Percentiles rank a stretch among this genome's conserved stretches.
Evolutionary conservation across 202 grass and related monocot genomes (phyloP).

Genomic region (Sporobolus alterniflorus): DNA sequence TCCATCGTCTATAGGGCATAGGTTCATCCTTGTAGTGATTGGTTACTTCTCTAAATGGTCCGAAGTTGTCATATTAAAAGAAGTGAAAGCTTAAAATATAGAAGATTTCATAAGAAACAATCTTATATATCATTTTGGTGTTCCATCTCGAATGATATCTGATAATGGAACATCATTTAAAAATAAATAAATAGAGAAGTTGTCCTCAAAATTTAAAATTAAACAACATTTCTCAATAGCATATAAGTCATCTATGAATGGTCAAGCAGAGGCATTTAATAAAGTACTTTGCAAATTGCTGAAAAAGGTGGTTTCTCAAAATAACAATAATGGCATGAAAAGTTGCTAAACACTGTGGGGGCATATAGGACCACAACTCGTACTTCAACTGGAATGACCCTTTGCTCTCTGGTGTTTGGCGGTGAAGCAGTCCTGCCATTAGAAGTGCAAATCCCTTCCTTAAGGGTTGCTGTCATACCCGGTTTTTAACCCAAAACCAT

Average conservation of each 20-base stretch:
- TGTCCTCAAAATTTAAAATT: neutral
- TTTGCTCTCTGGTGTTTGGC: neutral
- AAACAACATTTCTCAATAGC: neutral
- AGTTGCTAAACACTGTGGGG: neutral
- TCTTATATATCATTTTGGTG: neutral
- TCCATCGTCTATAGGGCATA: neutral
- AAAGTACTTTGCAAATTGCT: neutral
- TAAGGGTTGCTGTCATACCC: neutral
- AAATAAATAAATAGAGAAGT: neutral
- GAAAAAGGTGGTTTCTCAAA: neutral
- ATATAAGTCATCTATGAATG: neutral
- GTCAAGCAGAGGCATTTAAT: neutral
- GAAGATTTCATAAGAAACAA: neutral
- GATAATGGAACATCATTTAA: neutral
- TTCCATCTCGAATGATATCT: neutral
- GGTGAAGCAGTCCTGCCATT: neutral
- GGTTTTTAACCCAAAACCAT: too few relatives aligned
- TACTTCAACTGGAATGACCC: neutral
- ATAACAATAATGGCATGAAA: neutral
- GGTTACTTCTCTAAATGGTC: neutral
- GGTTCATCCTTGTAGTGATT: neutral
- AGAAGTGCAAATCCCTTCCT: neutral
- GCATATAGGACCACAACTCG: neutral
- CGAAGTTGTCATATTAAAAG: neutral
- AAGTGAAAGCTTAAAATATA: neutral